Base-by-base conservation (phyloP, 805 yeast genomes). In the Brettanomyces sp. region DNA sequence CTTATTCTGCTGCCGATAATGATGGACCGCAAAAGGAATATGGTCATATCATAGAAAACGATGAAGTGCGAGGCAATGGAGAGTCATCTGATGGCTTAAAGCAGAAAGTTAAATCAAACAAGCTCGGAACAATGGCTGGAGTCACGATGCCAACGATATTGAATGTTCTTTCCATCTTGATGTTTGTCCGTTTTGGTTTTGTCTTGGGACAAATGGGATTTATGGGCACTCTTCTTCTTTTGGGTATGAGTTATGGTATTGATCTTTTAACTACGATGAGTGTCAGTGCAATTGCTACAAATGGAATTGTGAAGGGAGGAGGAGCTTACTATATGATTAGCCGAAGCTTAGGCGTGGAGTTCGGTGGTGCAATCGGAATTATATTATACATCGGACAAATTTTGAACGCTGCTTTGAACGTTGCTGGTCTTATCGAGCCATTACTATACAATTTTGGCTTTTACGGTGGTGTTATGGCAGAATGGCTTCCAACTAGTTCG, bases 311-410 rank as follows among this genome's bases (percentile, higher is more conserved):
- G 3, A 77, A 89, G 54, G 98, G 98, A 12, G 99, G 99, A 13
- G 99, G 99, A 42, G 97, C 98, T 0, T 93, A 93, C 61, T 93
- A 89, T 57, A 93, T 93, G 97, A 88, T 93, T 49, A 85, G 95
- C 33, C 73, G 99, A 53, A 83, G 95, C 33, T 68, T 93, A 49
- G 99, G 99, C 0, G 96, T 97, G 3, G 99, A 93, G 61, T 93
- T 93, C 65, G 99, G 99, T 25, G 99, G 99, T 3, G 85, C 96
- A 4, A 91, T 93, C 52, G 99, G 99, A 1, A 72, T 93, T 28
- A 91, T 93, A 23, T 93, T 93, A 62, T 95, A 84, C 58, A 72
- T 93, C 45, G 99, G 99, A 1, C 99, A 93, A 66, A 89, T 90
- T 7, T 70, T 93, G 47, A 93, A 93, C 61, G 74, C 89, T 42